Conservation (phyloP, 2,329 filamentous ascomycete species). For the Fusarium succisae region DNA sequence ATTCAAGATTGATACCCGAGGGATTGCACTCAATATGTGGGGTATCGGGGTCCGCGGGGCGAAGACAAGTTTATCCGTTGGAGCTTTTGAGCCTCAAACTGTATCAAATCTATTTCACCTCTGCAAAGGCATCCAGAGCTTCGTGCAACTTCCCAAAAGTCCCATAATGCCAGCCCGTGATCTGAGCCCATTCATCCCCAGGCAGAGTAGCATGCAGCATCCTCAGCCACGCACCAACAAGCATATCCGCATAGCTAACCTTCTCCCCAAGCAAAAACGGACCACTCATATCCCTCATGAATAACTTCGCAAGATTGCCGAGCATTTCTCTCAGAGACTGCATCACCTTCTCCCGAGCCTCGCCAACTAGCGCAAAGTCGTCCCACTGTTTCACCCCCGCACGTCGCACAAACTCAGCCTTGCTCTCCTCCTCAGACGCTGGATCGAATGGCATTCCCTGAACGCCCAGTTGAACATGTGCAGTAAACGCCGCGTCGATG, state of each 20-base stretch:
- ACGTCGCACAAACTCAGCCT: slow-evolving; percentile 60
- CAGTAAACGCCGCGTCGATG: slow-evolving; percentile 64
- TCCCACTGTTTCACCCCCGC: slow-evolving; percentile 56
- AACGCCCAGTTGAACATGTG: slow-evolving; percentile 53
- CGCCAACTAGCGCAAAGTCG: slow-evolving; percentile 50
- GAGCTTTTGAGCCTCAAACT: neutral
- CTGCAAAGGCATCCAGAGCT: slow-evolving; percentile 52
- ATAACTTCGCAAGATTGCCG: slow-evolving; percentile 54
- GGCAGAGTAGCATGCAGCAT: slow-evolving; percentile 55
- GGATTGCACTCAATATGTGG: neutral
- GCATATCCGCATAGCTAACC: slow-evolving; percentile 64
- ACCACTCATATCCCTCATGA: slow-evolving; percentile 49
- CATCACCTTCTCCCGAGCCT: slow-evolving; percentile 51
- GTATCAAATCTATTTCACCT: slow-evolving; percentile 36
- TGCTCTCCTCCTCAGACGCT: slow-evolving; percentile 53
- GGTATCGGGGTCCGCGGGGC: neutral
- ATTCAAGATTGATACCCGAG: neutral
- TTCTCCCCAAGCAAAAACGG: slow-evolving; percentile 58
- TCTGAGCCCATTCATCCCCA: slow-evolving; percentile 56
- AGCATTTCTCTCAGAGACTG: slow-evolving; percentile 53
- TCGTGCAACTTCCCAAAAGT: slow-evolving; percentile 61
- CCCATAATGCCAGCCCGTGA: slow-evolving; percentile 60
- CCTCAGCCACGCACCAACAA: slow-evolving; percentile 65
- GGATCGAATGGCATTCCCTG: slow-evolving; percentile 61
- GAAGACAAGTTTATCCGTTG: no score